Evolutionary conservation across 192 early-diverging fungal genomes (phyloP), one percentile per base, ranked within the genome.

Genomic region (Coemansia sp.): DNA sequence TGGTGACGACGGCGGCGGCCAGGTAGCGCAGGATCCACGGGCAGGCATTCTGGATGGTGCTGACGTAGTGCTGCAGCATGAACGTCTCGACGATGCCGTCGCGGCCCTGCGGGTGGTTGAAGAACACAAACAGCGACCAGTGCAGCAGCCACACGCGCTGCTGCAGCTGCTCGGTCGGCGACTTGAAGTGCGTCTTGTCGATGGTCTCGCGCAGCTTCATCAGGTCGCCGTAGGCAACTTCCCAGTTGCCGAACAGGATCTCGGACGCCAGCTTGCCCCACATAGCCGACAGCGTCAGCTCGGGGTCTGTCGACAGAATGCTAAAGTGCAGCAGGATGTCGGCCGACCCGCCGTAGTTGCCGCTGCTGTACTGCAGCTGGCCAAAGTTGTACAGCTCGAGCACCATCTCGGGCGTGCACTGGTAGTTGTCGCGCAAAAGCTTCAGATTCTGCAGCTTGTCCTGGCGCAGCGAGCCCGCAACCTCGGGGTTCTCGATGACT

Each of bases 251-350:
- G 39, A 86, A 83, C 60, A 97, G 80, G 55, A 98, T 97, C 58
- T 98, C 95, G 20, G 90, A 86, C 10, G 91, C 93, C 47, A 98
- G 84, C 71, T 98, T 98, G 58, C 95, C 95, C 95, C 95, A 98
- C 54, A 93, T 79, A 25, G 95, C 92, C 41, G 82, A 89, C 29
- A 93, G 66, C 53, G 85, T 91, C 26, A 83, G 83, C 52, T 91
- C 90, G 44, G 79, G 61, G 72, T 97, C 92, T 19, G 90, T 92
- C 15, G 90, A 91, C 88, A 97, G 79, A 57, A 95, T 87, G 58
- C 93, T 90, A 81, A 88, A 97, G 66, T 95, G 93, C 62, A 91
- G 93, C 51, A 97, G 76, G 82, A 94, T 89, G 63, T 93, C 93
- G 5, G 94, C 90, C 46, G 92, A 88, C 49, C 85, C 87, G 50